Evolutionary conservation across 371 early-diverging fungal genomes (phyloP).

Genomic region (Mucor racemosus): DNA sequence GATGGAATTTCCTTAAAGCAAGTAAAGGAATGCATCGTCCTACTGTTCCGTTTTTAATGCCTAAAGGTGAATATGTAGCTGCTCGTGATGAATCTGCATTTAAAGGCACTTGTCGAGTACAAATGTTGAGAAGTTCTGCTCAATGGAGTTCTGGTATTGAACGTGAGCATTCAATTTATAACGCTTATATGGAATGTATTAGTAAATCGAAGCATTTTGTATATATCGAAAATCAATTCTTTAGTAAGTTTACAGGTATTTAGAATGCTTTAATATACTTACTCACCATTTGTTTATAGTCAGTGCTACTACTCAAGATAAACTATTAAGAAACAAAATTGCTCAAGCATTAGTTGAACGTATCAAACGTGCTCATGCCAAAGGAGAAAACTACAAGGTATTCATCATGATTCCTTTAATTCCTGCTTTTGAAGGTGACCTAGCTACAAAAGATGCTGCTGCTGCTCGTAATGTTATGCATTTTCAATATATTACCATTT

Average conservation of each 20-base stretch:
- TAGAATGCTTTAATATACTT: background rate
- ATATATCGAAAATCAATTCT: constrained; percentile 5
- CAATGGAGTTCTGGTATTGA: constrained; percentile 74
- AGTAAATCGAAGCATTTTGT: constrained; percentile 81
- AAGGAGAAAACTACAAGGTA: constrained; percentile 74
- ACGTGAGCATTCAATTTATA: constrained; percentile 76
- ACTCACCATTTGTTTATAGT: constrained; percentile 15
- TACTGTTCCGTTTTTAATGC: constrained; percentile 74
- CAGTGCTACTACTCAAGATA: constrained; percentile 45
- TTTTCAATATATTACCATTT: constrained; percentile 83
- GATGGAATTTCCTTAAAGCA: constrained; percentile 89
- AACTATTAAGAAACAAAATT: constrained; percentile 41
- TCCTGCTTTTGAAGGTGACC: constrained; percentile 90
- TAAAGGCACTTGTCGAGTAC: constrained; percentile 69
- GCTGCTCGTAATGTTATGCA: constrained; percentile 80
- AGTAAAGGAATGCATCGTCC: constrained; percentile 68
- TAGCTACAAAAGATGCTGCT: constrained; percentile 75
- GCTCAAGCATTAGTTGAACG: constrained; percentile 72
- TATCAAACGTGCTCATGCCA: constrained; percentile 75
- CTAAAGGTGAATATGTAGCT: constrained; percentile 78
- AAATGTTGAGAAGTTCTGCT: constrained; percentile 70
- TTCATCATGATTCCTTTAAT: constrained; percentile 89
- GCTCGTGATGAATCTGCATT: constrained; percentile 68
- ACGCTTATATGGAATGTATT: constrained; percentile 85
- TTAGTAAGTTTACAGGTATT: constrained; percentile 17